These are phyloP conservation scores for Coemansia sp. DNA, from an alignment of 192 early-diverging fungal species.

Conservation along the genomic window DNA sequence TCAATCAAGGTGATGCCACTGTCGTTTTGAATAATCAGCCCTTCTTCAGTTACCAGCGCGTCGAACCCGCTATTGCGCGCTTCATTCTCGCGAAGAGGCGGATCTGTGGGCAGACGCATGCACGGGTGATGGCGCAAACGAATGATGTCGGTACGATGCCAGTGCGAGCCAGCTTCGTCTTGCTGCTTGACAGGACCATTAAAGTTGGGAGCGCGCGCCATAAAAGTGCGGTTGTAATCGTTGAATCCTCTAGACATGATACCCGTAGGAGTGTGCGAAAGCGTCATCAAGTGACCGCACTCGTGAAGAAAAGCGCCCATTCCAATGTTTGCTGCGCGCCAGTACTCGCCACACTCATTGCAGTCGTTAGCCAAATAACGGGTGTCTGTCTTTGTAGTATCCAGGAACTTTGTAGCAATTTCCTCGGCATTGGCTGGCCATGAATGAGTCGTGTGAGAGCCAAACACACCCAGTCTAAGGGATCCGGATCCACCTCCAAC, in stretches of 20 bases:
- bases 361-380: conserved; percentile 60
- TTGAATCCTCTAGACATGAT: conserved; percentile 68
- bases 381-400: conserved; percentile 61
- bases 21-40: conserved; percentile 35
- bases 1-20: conserved; percentile 63
- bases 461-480: conserved; percentile 64
- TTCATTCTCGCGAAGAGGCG: conserved; percentile 36
- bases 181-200: conserved; percentile 52
- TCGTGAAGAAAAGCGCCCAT: conserved; percentile 76
- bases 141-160: conserved; percentile 63
- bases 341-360: conserved; percentile 61
- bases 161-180: conserved; percentile 65
- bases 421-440: conserved; percentile 66
- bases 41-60: conserved; percentile 31
- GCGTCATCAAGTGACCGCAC: conserved; percentile 64
- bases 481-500: conserved; percentile 61
- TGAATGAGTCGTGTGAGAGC: conserved; percentile 63
- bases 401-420: conserved; percentile 56
- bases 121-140: conserved; percentile 61
- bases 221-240: conserved; percentile 67
- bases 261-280: conserved; percentile 60
- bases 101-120: conserved; percentile 58
- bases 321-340: conserved; percentile 65
- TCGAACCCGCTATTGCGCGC: conserved; percentile 18
- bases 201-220: conserved; percentile 58